Evolutionary conservation across 2,329 filamentous ascomycete genomes (phyloP), one percentile per base, ranked within the genome.

Genomic region (Aspergillus pseudoterreus): DNA sequence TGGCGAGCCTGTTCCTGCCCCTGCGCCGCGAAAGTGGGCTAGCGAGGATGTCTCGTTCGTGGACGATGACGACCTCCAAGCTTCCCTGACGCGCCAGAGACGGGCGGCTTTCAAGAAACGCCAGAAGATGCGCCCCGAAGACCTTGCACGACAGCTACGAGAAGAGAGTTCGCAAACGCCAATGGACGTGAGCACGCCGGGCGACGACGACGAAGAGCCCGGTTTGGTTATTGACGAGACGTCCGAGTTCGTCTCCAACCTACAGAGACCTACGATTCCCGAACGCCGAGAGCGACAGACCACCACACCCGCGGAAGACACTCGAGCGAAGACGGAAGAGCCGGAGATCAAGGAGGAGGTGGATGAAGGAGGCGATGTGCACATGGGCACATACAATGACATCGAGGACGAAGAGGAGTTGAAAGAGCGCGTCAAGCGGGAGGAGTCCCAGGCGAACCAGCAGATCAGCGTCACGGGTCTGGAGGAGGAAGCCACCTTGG

Each of bases 161-260:
- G 83, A 88, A 65, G 85, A 88, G 50, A 65, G 68, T 35, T 75
- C 74, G 3, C 76, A 76, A 47, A 75, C 74, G 1, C 73, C 75
- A 9, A 75, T 81, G 64, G 85, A 84, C 17, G 81, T 85, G 27
- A 83, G 86, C 45, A 80, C 80, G 21, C 74, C 80, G 3, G 75
- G 82, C 3, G 75, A 75, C 17, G 65, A 72, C 9, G 77, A 79
- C 39, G 78, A 81, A 46, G 75, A 75, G 32, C 77, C 76, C 2
- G 92, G 91, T 1, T 77, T 99, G 1, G 82, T 96, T n/a, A 92
- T 99, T 51, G 92, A 96, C 54, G 94, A 96, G 66, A 96, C 92
- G 0, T 91, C 91, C 0, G 92, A 96, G 63, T 99, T 99, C 62
- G 88, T 99, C 27, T 87, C 91, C 22, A 90, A 90, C 49, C 73